Conservation (phyloP, 2,329 filamentous ascomycete species). For the Hypoxylon sp. region DNA sequence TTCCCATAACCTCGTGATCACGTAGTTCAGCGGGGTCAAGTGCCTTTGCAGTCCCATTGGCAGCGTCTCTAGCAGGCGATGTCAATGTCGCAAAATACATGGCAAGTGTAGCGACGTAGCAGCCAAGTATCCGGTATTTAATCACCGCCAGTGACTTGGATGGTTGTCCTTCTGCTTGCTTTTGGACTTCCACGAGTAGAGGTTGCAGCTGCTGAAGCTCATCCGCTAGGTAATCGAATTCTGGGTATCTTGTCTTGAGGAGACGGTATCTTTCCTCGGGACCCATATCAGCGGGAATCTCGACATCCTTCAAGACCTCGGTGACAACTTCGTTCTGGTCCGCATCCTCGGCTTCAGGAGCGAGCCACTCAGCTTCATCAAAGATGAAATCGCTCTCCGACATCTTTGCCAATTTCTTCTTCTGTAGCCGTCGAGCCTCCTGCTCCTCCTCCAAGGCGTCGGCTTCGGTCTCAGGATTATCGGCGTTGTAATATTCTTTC, state of each 20-base stretch:
- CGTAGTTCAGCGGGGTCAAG: slow-evolving; percentile 84
- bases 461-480: slow-evolving; percentile 66
- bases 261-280: slow-evolving; percentile 81
- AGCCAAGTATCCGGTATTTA: slow-evolving; percentile 84
- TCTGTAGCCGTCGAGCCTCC: slow-evolving; percentile 88
- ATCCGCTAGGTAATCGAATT: slow-evolving; percentile 87
- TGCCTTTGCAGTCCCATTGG: slow-evolving; percentile 67
- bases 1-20: slow-evolving; percentile 93
- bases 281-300: slow-evolving; percentile 84
- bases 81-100: slow-evolving; percentile 97
- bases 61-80: slow-evolving; percentile 76
- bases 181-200: slow-evolving; percentile 70
- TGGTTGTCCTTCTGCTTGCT: slow-evolving; percentile 67
- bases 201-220: slow-evolving; percentile 84
- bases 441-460: slow-evolving; percentile 89
- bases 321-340: slow-evolving; percentile 76
- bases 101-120: slow-evolving; percentile 87
- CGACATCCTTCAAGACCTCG: slow-evolving; percentile 86
- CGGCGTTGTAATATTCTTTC: slow-evolving; percentile 93
- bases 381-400: slow-evolving; percentile 93
- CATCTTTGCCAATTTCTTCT: slow-evolving; percentile 92
- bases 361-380: slow-evolving; percentile 88
- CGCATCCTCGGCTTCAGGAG: slow-evolving; percentile 65
- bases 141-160: slow-evolving; percentile 72
- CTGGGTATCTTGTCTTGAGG: slow-evolving; percentile 86